Percentiles rank a stretch among this genome's conserved stretches.
Conservation (phyloP, 495 filamentous ascomycete species). For the Neurospora hispaniola region DNA sequence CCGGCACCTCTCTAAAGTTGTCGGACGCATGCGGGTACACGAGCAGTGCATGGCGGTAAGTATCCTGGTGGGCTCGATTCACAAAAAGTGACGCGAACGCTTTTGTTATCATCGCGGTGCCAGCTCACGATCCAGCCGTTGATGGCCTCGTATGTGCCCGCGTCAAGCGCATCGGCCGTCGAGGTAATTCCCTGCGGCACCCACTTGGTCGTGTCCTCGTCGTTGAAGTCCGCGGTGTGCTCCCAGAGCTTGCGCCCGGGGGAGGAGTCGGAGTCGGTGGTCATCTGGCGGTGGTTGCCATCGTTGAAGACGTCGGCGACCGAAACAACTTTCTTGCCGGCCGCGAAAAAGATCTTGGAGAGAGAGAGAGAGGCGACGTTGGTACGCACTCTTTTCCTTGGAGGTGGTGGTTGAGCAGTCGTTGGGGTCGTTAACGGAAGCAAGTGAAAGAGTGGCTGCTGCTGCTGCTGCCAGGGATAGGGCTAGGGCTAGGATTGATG, state of each 20-base stretch:
- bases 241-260: conserved; percentile 18
- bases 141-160: conserved; percentile 23
- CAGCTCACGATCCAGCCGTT: conserved; percentile 30
- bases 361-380: conserved; percentile 8
- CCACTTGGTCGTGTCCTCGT: conserved; percentile 27
- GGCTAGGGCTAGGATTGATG: not conserved
- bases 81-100: conserved; percentile 30
- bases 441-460: not conserved
- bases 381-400: conserved; percentile 1
- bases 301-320: conserved; percentile 25
- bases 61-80: conserved; percentile 11
- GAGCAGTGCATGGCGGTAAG: conserved; percentile 33
- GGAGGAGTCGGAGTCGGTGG: conserved; percentile 2
- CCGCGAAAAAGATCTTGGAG: conserved; percentile 5
- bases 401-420: conserved; percentile 4
- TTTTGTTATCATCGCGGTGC: conserved; percentile 24
- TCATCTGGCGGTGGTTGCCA: conserved; percentile 27
- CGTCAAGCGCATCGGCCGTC: conserved; percentile 26
- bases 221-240: conserved; percentile 21
- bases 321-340: conserved; percentile 16
- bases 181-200: conserved; percentile 30
- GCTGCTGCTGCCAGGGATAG: not conserved
- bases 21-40: conserved; percentile 5
- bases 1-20: conserved; percentile 6
- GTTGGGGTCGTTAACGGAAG: not conserved